Evolutionary conservation across 2,329 filamentous ascomycete genomes (phyloP), one percentile per base, ranked within the genome.

Genomic region (Ophiostoma sp.): DNA sequence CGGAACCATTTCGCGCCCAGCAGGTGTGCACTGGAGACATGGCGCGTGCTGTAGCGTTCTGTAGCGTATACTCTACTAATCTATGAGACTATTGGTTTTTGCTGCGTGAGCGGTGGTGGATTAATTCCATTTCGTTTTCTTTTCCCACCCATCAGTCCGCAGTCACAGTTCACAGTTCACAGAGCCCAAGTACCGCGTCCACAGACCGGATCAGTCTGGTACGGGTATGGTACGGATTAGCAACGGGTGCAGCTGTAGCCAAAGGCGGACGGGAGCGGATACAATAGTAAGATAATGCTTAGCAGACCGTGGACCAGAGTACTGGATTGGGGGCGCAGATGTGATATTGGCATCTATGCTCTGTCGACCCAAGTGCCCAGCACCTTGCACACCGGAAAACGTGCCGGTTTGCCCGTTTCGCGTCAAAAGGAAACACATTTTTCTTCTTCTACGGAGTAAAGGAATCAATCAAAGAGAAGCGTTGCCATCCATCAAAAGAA

Each of bases 1-100:
- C 57, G 57, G 57, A 62, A 62, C 57, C 27, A 62, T 62, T 62
- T 62, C 27, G 57, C 57, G 57, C 57, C 57, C 57, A 62, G 7
- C 57, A 20, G 17, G 44, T 48, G 44, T 17, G 44, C 44, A 48
- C 17, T 23, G 48, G 52, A 27, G n/a, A 27, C 52, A 54, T 27
- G 23, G 54, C 54, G 23, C 52, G 1, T 60, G 54, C 23, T 33
- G 57, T 20, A 62, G 44, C 44, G 44, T 33, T 10, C n/a, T 17
- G 57, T 62, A 60, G 57, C 57, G 57, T 60, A 8, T 5, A 48
- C 17, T 48, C 17, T 20, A 20, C 44, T 48, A 48, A 48, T 48
- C 44, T n/a, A 7, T 20, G 44, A 57, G 11, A 57, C 52, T 27
- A 57, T 57, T 57, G 52, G 6, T 48, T 41, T 23, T 15, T 57